Evolutionary conservation across 2,329 filamentous ascomycete genomes (phyloP).

Genomic region (Metarhizium album): DNA sequence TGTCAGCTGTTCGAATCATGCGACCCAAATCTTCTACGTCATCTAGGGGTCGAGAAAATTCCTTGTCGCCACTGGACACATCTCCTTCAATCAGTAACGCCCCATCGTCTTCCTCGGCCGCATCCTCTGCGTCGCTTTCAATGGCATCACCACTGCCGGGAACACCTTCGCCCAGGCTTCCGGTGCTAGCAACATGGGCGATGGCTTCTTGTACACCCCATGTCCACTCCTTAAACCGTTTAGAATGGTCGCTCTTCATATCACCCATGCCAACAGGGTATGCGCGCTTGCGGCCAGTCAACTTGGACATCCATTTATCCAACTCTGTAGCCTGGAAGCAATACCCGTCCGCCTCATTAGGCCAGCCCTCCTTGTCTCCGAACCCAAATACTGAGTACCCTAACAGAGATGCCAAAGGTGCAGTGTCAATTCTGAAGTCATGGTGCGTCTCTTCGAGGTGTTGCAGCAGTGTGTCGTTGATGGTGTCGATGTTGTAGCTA

Average conservation of each 20-base stretch:
- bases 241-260: conserved; percentile 59
- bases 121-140: conserved; percentile 72
- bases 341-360: conserved; percentile 79
- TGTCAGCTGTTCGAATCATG: conserved; percentile 42
- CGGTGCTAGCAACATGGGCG: conserved; percentile 48
- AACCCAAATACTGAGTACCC: conserved; percentile 94
- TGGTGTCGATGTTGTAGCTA: conserved; percentile 90
- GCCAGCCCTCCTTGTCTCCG: conserved; percentile 86
- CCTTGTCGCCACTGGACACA: conserved; percentile 22
- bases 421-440: conserved; percentile 92
- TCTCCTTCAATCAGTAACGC: conserved; percentile 36
- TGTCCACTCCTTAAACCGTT: conserved; percentile 66
- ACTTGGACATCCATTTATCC: conserved; percentile 94
- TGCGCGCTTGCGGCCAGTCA: conserved; percentile 76
- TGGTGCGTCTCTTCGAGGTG: conserved; percentile 88
- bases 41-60: conserved; percentile 39
- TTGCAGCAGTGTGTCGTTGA: conserved; percentile 76
- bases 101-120: conserved; percentile 47
- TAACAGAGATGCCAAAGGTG: conserved; percentile 61
- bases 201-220: conserved; percentile 64
- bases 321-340: conserved; percentile 85
- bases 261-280: conserved; percentile 86
- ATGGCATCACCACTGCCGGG: conserved; percentile 71
- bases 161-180: conserved; percentile 52
- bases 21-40: conserved; percentile 79